Evolutionary conservation across 2,329 filamentous ascomycete species (phyloP).

Genomic region (Sclerotinia sclerotiorum): DNA sequence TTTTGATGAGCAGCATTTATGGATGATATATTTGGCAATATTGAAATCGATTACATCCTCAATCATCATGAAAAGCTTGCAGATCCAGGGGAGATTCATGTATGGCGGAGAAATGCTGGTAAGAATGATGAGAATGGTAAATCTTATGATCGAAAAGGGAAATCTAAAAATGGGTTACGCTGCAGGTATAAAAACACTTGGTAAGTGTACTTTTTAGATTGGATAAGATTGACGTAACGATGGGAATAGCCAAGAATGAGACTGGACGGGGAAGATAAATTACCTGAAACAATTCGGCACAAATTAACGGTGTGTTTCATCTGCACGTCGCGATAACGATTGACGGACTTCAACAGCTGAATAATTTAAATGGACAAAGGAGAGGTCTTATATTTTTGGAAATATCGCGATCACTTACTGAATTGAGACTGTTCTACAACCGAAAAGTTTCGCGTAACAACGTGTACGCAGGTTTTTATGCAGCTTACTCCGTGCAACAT

Average conservation of each 20-base stretch:
- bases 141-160: constrained; percentile 25
- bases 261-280: constrained; percentile 23
- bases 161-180: constrained; percentile 26
- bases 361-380: constrained; percentile 6
- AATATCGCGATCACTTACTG: constrained; percentile 10
- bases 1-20: constrained; percentile 23
- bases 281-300: constrained; percentile 15
- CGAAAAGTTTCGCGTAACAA: not conserved
- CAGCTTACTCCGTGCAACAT: constrained; percentile 19
- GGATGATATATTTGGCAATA: constrained; percentile 24
- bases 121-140: constrained; percentile 14
- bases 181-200: constrained; percentile 19
- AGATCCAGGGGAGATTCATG: constrained; percentile 24
- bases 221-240: constrained; percentile 20
- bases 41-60: constrained; percentile 22
- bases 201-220: constrained; percentile 21
- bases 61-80: constrained; percentile 25
- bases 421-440: constrained; percentile 8
- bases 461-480: constrained; percentile 18
- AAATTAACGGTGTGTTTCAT: constrained; percentile 23
- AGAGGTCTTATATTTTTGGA: constrained; percentile 25
- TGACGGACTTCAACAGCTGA: not conserved
- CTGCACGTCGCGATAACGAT: constrained; percentile 15
- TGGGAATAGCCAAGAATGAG: constrained; percentile 23
- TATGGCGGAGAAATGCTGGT: constrained; percentile 23